Evolutionary conservation across 2,329 filamentous ascomycete genomes (phyloP), one percentile per base, ranked within the genome.

Genomic region (Trichoderma semiorbis): DNA sequence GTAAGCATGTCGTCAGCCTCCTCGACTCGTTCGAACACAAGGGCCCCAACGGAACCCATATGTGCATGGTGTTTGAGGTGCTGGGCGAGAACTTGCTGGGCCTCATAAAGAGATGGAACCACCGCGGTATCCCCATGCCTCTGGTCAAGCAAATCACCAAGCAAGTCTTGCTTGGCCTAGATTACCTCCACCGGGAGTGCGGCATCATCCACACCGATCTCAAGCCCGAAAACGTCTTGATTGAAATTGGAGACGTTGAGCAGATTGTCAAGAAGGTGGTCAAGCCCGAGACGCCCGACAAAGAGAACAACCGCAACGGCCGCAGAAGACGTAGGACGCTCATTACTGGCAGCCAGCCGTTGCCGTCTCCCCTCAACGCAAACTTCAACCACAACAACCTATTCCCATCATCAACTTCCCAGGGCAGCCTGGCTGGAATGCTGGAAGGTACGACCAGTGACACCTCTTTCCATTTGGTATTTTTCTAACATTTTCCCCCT

Each of bases 61-160:
- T 98, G 72, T 99, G 96, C 85, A 98, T 99, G 95, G 96, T 99
- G 8, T 99, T 99, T 78, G 96, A 99, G 82, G 96, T 99, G 4
- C 84, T 99, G 71, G 96, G 96, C 69, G 95, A 98, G 87, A 98
- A 98, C 79, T 83, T 98, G 74, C 85, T 98, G 68, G 95, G 96
- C 30, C 84, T 99, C 79, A 98, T 99, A 86, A 98, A 98, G 89
- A 91, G 93, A 78, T 98, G 95, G 95, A 98, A 98, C 81, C 96
- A 98, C 81, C 90, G 96, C 73, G 96, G 96, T 63, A 98, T 99
- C 72, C 96, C 96, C 57, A 97, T 97, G 91, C 89, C 93, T 18
- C 87, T 99, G 16, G 96, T 98, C 80, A 98, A 98, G 86, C 96
- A 98, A 82, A 99, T 99, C 82, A 97, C 96, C 34, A 98, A 98